Evolutionary conservation across 2,329 filamentous ascomycete genomes (phyloP), one percentile per base, ranked within the genome.

Genomic region (Penicillium sp.): DNA sequence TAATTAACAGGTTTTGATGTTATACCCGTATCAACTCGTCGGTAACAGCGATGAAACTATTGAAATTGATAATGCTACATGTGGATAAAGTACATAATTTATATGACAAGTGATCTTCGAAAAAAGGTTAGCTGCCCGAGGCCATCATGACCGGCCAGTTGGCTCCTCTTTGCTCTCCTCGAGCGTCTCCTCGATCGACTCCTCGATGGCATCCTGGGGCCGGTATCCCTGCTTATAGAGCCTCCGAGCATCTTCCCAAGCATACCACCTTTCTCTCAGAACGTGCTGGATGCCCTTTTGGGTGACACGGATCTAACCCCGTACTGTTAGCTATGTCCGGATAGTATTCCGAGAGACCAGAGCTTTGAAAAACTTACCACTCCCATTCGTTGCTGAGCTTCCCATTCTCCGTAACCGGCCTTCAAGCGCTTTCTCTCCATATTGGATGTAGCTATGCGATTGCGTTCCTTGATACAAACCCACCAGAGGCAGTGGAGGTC

Each of bases 401-500:
- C 91, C 49, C 81, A 82, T 29, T 89, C 85, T 68, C 94, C 94
- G 72, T 91, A 95, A 30, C 90, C 88, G 53, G 91, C 83, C 67
- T 89, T 83, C 59, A 91, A 74, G 68, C 90, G 85, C 31, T 81
- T 73, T 70, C 91, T 85, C 81, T 96, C 92, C 61, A 84, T 78
- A 57, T 84, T 83, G 68, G 90, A 88, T 31, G 96, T 98, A n/a
- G 88, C 84, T 69, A 98, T 87, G 69, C 91, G 87, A 79, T 99
- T 99, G 71, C 91, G 85, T 81, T 99, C 95, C 81, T 91, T 93
- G 63, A 90, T 86, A 76, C 95, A 98, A 59, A 93, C 86, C 92
- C 93, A 99, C 93, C 94, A 99, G 73, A 99, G 84, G 64, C 84
- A 83, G 78, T 98, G 93, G 70, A 99, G 81, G 76, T 98, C 93